These are phyloP conservation scores for Calonectria crousiana DNA, from an alignment of 2,329 filamentous ascomycete genomes.

Conservation along the genomic window DNA sequence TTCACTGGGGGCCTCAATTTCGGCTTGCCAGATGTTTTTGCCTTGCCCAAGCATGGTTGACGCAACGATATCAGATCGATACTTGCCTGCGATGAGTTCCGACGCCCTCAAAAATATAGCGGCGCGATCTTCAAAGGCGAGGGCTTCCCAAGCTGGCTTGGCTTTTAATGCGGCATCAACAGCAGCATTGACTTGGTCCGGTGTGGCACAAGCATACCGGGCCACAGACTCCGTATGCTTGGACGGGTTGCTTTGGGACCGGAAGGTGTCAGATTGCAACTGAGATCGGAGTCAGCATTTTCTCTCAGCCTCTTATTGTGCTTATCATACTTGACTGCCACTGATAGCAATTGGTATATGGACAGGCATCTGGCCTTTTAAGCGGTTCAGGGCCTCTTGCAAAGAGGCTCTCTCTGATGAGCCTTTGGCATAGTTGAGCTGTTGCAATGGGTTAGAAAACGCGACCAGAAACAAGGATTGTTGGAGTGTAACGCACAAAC, in stretches of 20 bases:
- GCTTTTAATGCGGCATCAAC: background rate
- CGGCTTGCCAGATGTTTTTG: slow-evolving; percentile 1
- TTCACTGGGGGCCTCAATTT: background rate
- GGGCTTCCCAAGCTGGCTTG: background rate
- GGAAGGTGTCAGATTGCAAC: background rate
- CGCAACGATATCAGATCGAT: background rate
- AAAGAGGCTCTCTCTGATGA: background rate
- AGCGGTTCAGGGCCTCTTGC: background rate
- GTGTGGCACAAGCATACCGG: background rate
- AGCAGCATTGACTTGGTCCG: background rate
- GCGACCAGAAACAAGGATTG: too few species aligned
- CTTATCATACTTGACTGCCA: background rate
- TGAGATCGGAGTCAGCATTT: background rate
- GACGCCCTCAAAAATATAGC: background rate
- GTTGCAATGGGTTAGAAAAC: background rate
- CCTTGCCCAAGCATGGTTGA: background rate
- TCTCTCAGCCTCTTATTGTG: background rate
- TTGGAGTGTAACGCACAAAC: background rate
- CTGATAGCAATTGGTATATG: background rate
- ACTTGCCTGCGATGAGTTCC: background rate
- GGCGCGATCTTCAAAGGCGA: background rate
- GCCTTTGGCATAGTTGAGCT: background rate
- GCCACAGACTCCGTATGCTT: background rate
- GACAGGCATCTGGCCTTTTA: background rate
- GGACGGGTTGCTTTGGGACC: background rate